Evolutionary conservation across 2,329 filamentous ascomycete species (phyloP).

Genomic region (Phaeophleospora eucalypticola): DNA sequence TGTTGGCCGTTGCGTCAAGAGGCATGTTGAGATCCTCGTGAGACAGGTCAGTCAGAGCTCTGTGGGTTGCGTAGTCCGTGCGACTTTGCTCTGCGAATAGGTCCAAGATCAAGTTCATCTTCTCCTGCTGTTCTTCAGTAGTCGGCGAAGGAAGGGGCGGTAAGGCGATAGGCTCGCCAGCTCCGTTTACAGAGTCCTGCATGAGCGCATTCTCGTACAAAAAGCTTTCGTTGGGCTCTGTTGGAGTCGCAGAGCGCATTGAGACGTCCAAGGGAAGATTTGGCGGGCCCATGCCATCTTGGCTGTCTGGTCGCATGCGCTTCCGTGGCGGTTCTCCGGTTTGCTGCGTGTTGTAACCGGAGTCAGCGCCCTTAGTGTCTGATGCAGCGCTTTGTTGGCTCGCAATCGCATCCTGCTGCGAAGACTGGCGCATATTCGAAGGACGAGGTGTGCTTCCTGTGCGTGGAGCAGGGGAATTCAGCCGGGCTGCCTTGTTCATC

Average conservation of each 20-base stretch:
- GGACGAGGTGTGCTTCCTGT: slow-evolving; percentile 59
- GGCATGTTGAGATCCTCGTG: slow-evolving; percentile 85
- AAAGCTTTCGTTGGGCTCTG: slow-evolving; percentile 77
- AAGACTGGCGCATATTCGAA: slow-evolving; percentile 64
- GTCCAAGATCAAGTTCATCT: slow-evolving; percentile 75
- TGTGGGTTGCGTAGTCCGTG: slow-evolving; percentile 68
- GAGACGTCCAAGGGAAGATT: slow-evolving; percentile 45
- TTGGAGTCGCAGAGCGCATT: slow-evolving; percentile 65
- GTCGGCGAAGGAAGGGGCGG: slow-evolving; percentile 59
- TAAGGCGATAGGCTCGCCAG: slow-evolving; percentile 57
- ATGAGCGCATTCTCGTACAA: slow-evolving; percentile 51
- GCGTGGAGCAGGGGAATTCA: slow-evolving; percentile 78
- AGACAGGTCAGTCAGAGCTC: slow-evolving; percentile 70
- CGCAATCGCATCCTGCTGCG: slow-evolving; percentile 65
- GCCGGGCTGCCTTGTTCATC: slow-evolving; percentile 84
- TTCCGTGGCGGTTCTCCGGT: slow-evolving; percentile 73
- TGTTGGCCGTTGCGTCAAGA: slow-evolving; percentile 83
- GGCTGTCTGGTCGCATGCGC: slow-evolving; percentile 53
- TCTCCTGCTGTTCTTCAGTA: slow-evolving; percentile 67
- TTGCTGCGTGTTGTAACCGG: slow-evolving; percentile 62
- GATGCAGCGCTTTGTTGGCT: slow-evolving; percentile 72
- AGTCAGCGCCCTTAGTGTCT: slow-evolving; percentile 53
- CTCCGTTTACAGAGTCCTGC: slow-evolving; percentile 36
- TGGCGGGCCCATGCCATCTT: slow-evolving; percentile 30
- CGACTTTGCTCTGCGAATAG: slow-evolving; percentile 61